A percentile compares a stretch with the other conserved stretches of the same genome.
phyloP scores from a whole-genome alignment of 495 filamentous ascomycete species.

The Lasiosphaeria hispida region DNA sequence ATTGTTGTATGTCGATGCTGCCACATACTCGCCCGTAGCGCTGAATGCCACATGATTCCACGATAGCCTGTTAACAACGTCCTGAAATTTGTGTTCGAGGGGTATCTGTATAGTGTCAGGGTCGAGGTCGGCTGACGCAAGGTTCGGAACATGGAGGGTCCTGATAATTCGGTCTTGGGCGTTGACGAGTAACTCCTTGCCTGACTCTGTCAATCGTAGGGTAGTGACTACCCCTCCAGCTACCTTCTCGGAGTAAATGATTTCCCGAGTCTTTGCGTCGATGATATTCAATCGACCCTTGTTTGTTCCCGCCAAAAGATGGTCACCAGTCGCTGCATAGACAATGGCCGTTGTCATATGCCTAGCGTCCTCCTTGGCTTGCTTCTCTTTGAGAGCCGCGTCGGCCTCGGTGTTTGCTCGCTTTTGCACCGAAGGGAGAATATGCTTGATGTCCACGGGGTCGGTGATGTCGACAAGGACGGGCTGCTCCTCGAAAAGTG shows the following conservation, averaged over 20 bases:
- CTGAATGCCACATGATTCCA: conserved; percentile 98
- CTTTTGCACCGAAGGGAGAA: conserved; percentile 78
- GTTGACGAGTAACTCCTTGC: conserved; percentile 83
- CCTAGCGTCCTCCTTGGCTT: conserved; percentile 86
- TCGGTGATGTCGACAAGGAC: conserved; percentile 77
- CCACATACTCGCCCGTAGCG: conserved; percentile 86
- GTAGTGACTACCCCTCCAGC: conserved; percentile 87
- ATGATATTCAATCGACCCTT: conserved; percentile 97
- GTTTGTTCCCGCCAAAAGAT: conserved; percentile 86
- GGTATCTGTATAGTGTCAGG: conserved; percentile 76
- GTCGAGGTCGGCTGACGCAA: conserved; percentile 53
- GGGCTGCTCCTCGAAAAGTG: conserved; percentile 90
- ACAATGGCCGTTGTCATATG: conserved; percentile 87
- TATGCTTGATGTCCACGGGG: conserved; percentile 62
- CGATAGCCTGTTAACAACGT: conserved; percentile 87
- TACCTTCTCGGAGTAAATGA: conserved; percentile 81
- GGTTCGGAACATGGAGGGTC: conserved; percentile 66
- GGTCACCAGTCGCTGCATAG: conserved; percentile 78
- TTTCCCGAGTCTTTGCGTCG: conserved; percentile 69
- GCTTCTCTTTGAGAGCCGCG: conserved; percentile 68
- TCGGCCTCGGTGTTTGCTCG: conserved; percentile 64
- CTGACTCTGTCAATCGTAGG: conserved; percentile 76
- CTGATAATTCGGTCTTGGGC: conserved; percentile 89
- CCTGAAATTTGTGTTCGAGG: conserved; percentile 97
- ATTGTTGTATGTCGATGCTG: conserved; percentile 92